Conservation (phyloP, 495 filamentous ascomycete species). For the Neurospora sp. region DNA sequence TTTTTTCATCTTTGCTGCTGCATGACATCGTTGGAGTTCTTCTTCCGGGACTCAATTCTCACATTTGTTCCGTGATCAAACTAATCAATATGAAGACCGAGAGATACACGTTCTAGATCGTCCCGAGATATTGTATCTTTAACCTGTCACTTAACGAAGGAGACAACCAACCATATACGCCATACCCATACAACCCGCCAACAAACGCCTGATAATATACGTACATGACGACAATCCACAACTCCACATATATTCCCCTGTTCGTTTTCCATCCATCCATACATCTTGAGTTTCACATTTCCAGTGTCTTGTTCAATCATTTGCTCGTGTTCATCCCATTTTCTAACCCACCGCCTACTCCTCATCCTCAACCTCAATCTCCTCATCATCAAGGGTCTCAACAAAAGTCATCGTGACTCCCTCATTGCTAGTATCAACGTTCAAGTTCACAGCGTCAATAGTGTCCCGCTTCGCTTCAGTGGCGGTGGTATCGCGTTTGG, state of each 20-base stretch:
- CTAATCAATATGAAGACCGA: background rate
- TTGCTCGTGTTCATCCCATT: background rate
- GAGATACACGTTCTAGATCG: background rate
- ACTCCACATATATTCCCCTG: background rate
- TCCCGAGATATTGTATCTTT: background rate
- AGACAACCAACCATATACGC: background rate
- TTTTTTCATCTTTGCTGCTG: background rate
- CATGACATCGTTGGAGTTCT: background rate
- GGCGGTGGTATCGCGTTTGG: slow-evolving; percentile 16
- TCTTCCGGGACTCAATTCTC: background rate
- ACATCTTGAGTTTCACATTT: background rate
- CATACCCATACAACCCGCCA: background rate
- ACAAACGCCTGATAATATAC: background rate
- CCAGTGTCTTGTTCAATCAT: background rate
- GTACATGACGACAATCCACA: background rate
- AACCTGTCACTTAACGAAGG: background rate
- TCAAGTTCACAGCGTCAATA: slow-evolving; percentile 39
- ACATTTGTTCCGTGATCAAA: background rate
- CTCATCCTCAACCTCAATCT: slow-evolving; percentile 23
- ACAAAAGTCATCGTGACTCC: slow-evolving; percentile 42
- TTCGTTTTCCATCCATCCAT: background rate
- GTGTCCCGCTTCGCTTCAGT: background rate
- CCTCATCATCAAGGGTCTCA: slow-evolving; percentile 30
- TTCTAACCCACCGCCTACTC: background rate
- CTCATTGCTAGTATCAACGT: slow-evolving; percentile 31